These are phyloP conservation scores for Tuber aestivum DNA, from an alignment of 495 filamentous ascomycete genomes.

Conservation along the genomic window DNA sequence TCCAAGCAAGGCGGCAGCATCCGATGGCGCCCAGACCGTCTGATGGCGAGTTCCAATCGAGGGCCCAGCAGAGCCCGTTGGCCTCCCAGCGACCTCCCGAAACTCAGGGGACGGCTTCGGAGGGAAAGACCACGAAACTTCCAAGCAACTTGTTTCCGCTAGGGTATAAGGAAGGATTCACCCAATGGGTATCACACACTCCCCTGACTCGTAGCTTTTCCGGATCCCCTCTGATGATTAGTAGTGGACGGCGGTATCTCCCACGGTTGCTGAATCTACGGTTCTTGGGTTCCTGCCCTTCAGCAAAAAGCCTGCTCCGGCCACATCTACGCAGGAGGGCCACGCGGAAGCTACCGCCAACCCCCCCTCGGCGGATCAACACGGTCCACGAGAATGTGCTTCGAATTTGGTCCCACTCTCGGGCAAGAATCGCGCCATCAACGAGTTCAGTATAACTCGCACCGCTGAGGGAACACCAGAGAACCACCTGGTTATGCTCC, in stretches of 20 bases:
- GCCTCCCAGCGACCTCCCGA: constrained; percentile 49
- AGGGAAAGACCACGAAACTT: constrained; percentile 40
- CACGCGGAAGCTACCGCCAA: constrained; percentile 51
- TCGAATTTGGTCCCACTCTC: constrained; percentile 76
- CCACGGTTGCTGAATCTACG: constrained; percentile 79
- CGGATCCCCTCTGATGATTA: constrained; percentile 7
- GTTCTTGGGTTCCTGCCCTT: constrained; percentile 85
- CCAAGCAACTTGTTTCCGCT: constrained; percentile 58
- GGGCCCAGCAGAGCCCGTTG: constrained; percentile 49
- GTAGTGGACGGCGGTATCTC: constrained; percentile 76
- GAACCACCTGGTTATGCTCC: constrained; percentile 87
- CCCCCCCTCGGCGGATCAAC: constrained; percentile 60
- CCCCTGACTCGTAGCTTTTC: constrained; percentile 5
- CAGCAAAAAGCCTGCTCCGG: constrained; percentile 63
- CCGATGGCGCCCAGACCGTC: constrained; percentile 25
- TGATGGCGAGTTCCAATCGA: constrained; percentile 42
- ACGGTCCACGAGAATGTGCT: constrained; percentile 79
- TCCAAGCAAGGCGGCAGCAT: background rate
- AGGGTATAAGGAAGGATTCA: constrained; percentile 82
- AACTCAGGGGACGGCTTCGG: constrained; percentile 44
- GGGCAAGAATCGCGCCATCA: constrained; percentile 79
- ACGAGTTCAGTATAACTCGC: constrained; percentile 88
- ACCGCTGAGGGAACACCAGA: constrained; percentile 67
- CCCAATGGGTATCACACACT: constrained; percentile 70
- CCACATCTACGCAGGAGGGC: constrained; percentile 36